Conservation (phyloP, 176 grass and related monocot genomes). For the Oropetium thomaeum region DNA sequence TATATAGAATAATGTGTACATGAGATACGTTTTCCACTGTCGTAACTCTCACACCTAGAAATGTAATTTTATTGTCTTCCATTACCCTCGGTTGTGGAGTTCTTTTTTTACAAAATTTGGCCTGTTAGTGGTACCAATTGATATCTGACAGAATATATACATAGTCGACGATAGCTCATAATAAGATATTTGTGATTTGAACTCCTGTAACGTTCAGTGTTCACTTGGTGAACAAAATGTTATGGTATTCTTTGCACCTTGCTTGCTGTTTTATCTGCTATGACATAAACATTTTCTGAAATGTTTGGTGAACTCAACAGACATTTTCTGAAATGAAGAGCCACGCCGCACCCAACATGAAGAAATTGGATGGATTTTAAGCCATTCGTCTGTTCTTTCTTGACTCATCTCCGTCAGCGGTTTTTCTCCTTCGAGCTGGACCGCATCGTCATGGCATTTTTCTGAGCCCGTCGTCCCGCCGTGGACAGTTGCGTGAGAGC, state of each 20-base stretch:
- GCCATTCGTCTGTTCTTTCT: neutral
- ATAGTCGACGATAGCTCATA: neutral
- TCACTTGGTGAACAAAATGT: neutral
- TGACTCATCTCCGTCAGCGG: neutral
- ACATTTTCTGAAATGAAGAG: neutral
- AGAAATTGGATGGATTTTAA: neutral
- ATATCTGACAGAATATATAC: neutral
- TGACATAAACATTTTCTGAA: neutral
- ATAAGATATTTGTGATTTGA: conserved; percentile 8
- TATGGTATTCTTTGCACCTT: neutral
- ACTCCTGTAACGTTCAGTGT: neutral
- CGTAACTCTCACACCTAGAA: neutral
- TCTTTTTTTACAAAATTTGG: neutral
- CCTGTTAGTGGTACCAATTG: neutral
- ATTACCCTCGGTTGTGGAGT: neutral
- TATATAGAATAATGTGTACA: conserved; percentile 14
- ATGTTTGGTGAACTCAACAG: neutral
- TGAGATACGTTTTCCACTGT: neutral
- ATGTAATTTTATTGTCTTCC: neutral
- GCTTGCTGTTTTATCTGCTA: neutral
- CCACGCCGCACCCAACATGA: neutral
- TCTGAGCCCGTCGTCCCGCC: neutral
- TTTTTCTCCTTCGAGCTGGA: neutral
- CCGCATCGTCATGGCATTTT: neutral
- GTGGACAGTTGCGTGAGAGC: neutral